Evolutionary conservation across 345 rosid species (phyloP), one percentile per base, ranked within the genome.

Genomic region (Eucalyptus cloeziana): DNA sequence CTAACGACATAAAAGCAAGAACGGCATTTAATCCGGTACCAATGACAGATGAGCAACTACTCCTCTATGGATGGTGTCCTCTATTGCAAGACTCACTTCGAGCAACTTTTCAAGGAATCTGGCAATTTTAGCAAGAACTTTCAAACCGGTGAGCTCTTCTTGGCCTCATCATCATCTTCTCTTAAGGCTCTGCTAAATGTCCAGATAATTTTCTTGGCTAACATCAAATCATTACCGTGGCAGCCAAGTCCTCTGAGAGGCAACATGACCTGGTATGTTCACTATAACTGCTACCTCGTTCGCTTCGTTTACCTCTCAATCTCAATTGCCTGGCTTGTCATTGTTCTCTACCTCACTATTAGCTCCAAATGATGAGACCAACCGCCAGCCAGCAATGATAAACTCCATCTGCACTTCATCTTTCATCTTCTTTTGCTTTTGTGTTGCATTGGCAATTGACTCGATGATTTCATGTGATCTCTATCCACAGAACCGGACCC

Each of bases 1-100:
- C 45, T 40, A 37, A 21, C 40, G 5, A 10, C 47, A 37, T 76
- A 76, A 19, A 37, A 76, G 83, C 83, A 13, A 37, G 47, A 40
- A 76, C 8, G 83, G 83, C 27, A 76, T 76, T 76, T 76, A 76
- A 76, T 37, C 83, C 8, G 13, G 8, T 76, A 21, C 25, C 47
- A 21, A 76, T 2, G 27, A 37, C 90, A 98, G 99, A 98, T 98
- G 98, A 96, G 99, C 94, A 96, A 96, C 94, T 98, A 98, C 92
- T 97, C 98, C 67, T 97, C 99, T 89, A 98, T 98, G 99, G 99
- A 98, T 88, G 99, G 99, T 79, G 96, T 98, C 90, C 94, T 98
- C 87, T 98, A 95, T 90, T 98, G 99, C 96, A 98, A 94, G 95
- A 83, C 98, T 91, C 99, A 98, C 91, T 98, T 97, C 83, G 99